phyloP scores from a whole-genome alignment of 768 basidiomycete species.

The Phlebiopsis gigantea region DNA sequence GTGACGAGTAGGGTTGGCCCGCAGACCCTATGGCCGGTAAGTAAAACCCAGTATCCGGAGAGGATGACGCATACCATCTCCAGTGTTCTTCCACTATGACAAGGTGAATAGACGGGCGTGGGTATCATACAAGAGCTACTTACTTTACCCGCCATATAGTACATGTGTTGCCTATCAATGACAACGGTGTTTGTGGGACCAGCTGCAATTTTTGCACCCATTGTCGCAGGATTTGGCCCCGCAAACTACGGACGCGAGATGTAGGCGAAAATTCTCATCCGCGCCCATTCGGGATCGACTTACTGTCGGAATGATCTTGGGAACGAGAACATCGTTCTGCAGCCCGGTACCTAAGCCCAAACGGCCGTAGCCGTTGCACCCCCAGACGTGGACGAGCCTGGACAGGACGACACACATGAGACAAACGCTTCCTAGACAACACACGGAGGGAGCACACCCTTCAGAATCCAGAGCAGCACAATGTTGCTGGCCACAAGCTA shows the following conservation, averaged over 20 bases:
- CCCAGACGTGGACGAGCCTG: slow-evolving; percentile 81
- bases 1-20: slow-evolving; percentile 83
- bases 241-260: slow-evolving; percentile 60
- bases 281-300: slow-evolving; percentile 13
- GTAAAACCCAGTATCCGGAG: not conserved
- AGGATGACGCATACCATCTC: slow-evolving; percentile 56
- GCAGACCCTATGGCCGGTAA: slow-evolving; percentile 52
- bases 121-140: slow-evolving; percentile 7
- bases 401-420: slow-evolving; percentile 1
- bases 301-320: slow-evolving; percentile 80
- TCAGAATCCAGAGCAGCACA: slow-evolving; percentile 73
- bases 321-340: slow-evolving; percentile 74
- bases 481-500: slow-evolving; percentile 87
- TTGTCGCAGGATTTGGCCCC: slow-evolving; percentile 57
- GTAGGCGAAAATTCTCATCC: not conserved
- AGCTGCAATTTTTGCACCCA: slow-evolving; percentile 61
- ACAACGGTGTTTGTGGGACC: slow-evolving; percentile 85
- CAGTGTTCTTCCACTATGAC: slow-evolving; percentile 86
- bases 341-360: slow-evolving; percentile 69
- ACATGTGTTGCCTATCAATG: slow-evolving; percentile 81
- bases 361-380: slow-evolving; percentile 88
- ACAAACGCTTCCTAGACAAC: not conserved
- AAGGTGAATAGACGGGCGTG: not conserved
- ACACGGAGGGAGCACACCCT: slow-evolving; percentile 41
- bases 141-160: slow-evolving; percentile 82